Evolutionary conservation across 805 yeast genomes (phyloP), one percentile per base, ranked within the genome.

Genomic region (Candida pini): DNA sequence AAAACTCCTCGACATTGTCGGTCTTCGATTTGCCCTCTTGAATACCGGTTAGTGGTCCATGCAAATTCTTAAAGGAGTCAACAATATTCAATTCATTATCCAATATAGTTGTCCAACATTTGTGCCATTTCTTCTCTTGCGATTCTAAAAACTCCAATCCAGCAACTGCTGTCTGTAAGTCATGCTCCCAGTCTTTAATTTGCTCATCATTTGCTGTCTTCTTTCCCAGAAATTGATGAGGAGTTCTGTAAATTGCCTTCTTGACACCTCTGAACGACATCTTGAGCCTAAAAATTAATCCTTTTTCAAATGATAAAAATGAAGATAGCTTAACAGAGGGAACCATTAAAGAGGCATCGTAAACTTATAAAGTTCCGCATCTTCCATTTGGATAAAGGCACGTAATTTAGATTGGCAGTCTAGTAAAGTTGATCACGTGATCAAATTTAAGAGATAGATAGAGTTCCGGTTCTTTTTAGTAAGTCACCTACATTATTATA

Each of bases 161-260:
- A 15, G 66, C 63, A 20, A 65, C 50, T 1, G 71, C 57, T 5
- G 55, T 47, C 32, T 61, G 56, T 8, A 70, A 43, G 41, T 70
- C 75, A 38, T 66, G 63, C 35, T 63, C 64, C 61, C 72, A 71
- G 30, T 58, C 60, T n/a, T 47, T 42, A 9, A 69, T 52, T 10
- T 59, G 42, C 22, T 60, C 62, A 44, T 70, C 75, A 36, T 67
- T 71, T 4, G 18, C 30, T 1, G 58, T 44, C 36, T 56, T 60
- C 28, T 39, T 45, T 3, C 63, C 64, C 31, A 60, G 35, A n/a
- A 62, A 33, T 19, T 58, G 58, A 37, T 61, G 63, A 2, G 67
- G 67, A 3, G 65, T 48, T 30, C 67, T 43, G 26, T 49, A 43
- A 4, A 62, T n/a, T 4, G 63, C 65, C 32, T 62, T 62, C 34